phyloP scores from a whole-genome alignment of 805 yeast species.

The Yarrowia phangngaensis region DNA sequence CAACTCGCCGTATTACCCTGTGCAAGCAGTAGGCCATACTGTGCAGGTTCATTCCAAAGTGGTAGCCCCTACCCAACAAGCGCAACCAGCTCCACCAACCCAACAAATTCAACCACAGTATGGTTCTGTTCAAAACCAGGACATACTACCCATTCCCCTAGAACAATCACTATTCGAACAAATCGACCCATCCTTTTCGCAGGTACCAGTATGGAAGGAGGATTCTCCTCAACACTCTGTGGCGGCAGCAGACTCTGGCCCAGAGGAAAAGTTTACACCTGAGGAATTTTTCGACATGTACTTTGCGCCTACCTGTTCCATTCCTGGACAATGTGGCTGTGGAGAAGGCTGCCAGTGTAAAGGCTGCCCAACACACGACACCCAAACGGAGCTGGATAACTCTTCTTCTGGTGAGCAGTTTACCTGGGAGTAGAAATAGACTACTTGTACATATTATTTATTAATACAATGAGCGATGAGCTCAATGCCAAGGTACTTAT shows the following conservation, averaged over 20 bases:
- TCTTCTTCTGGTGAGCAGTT: slow-evolving; percentile 4
- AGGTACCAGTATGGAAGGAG: slow-evolving; percentile 21
- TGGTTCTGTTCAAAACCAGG: no score
- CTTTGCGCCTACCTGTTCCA: slow-evolving; percentile 40
- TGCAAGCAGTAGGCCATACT: neutral
- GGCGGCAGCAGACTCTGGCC: slow-evolving; percentile 9
- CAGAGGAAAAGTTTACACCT: slow-evolving; percentile 10
- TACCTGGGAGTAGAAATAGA: slow-evolving; percentile 7
- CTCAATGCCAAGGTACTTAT: no score
- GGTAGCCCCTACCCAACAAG: no score
- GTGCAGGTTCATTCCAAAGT: slow-evolving; percentile 11
- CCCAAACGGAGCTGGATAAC: slow-evolving; percentile 10
- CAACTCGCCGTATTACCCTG: slow-evolving; percentile 15
- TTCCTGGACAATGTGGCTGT: slow-evolving; percentile 42
- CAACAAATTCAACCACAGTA: neutral
- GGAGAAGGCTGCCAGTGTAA: slow-evolving; percentile 40
- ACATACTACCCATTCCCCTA: no score
- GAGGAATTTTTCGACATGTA: slow-evolving; percentile 33
- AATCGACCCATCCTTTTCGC: slow-evolving; percentile 24
- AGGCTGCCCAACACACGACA: slow-evolving; percentile 38
- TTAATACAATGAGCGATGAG: neutral
- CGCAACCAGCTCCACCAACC: neutral
- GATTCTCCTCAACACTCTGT: slow-evolving; percentile 1
- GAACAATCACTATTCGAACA: slow-evolving; percentile 4
- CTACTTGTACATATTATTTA: slow-evolving; percentile 21